Evolutionary conservation across 2,329 filamentous ascomycete genomes (phyloP), one percentile per base, ranked within the genome.

Genomic region (Calonectria hawksworthii): DNA sequence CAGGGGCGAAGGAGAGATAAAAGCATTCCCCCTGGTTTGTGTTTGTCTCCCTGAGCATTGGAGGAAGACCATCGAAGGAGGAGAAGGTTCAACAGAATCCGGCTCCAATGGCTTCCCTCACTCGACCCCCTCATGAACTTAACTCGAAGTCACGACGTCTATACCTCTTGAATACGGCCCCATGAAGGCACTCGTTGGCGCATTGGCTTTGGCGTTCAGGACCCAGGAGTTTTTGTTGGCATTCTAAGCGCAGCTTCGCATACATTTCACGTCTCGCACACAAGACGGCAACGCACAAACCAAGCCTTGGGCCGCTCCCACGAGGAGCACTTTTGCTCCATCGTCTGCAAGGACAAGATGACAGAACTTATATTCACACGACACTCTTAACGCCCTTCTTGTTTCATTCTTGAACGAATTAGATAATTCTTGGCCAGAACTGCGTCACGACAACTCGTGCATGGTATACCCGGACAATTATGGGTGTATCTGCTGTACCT

Each of bases 21-120:
- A 99, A 86, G 97, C 97, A 38, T 99, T 99, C 89, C 97, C 97
- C 56, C 90, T 99, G 76, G 96, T 99, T 65, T 99, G 96, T 83
- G 95, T 99, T 52, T 99, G 97, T 85, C 88, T 98, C 38, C 97
- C 96, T 32, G 95, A 98, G 82, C 96, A 98, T 85, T 99, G 96
- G 96, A 93, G 93, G 82, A 98, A 97, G 87, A 99, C 96, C 2
- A 98, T 99, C 80, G 96, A 99, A 77, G 95, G 96, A 73, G 96
- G 96, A 74, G 96, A 98, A 81, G 90, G 91, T 38, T 94, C 92
- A 34, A 93, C 92, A 5, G 93, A 94, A 81, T 89, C 90, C 13
- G 90, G 88, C 70, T 93, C 91, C 16, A 89, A 80, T 68, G 82
- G 77, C n/a, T 80, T 80, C 67, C 73, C 73, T 44, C 79, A 80